Evolutionary conservation across 805 yeast species (phyloP).

Genomic region (Ogataea corticis): DNA sequence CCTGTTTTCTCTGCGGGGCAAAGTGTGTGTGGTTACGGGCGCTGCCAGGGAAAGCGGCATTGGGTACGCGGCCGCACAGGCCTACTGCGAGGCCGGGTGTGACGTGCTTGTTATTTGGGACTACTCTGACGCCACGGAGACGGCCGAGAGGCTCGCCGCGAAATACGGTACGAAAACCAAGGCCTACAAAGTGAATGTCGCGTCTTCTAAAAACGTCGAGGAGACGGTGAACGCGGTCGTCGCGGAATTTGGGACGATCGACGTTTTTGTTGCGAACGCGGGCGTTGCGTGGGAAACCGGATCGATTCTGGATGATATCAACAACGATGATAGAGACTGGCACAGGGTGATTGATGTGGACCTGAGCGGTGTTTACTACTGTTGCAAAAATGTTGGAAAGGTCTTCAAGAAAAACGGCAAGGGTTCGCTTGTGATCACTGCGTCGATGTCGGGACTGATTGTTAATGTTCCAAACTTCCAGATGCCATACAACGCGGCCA

Average conservation of each 20-base stretch:
- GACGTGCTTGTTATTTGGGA: slow-evolving; percentile 57
- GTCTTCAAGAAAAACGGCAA: slow-evolving; percentile 48
- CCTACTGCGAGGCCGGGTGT: slow-evolving; percentile 86
- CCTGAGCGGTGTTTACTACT: slow-evolving; percentile 51
- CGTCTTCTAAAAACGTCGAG: slow-evolving; percentile 37
- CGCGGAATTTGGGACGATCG: slow-evolving; percentile 41
- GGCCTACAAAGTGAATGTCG: slow-evolving; percentile 38
- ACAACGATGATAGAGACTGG: slow-evolving; percentile 36
- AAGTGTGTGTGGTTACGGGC: slow-evolving; percentile 83
- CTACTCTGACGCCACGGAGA: slow-evolving; percentile 27
- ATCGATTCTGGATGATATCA: slow-evolving; percentile 34
- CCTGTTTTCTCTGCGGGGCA: slow-evolving; percentile 76
- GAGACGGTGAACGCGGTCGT: slow-evolving; percentile 34
- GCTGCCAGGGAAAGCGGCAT: slow-evolving; percentile 68
- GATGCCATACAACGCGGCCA: slow-evolving; percentile 51
- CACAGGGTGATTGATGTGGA: slow-evolving; percentile 51
- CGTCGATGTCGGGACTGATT: slow-evolving; percentile 56
- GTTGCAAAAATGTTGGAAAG: slow-evolving; percentile 51
- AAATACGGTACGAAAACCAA: slow-evolving; percentile 30
- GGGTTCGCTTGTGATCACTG: slow-evolving; percentile 53
- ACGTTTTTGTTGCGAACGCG: slow-evolving; percentile 44
- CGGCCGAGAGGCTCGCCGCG: slow-evolving; percentile 20
- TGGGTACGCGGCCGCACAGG: slow-evolving; percentile 79
- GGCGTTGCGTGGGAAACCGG: slow-evolving; percentile 40
- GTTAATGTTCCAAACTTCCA: slow-evolving; percentile 56